These are phyloP conservation scores for Reticulascus tulasneorum DNA, from an alignment of 2,329 filamentous ascomycete species.

Conservation along the genomic window DNA sequence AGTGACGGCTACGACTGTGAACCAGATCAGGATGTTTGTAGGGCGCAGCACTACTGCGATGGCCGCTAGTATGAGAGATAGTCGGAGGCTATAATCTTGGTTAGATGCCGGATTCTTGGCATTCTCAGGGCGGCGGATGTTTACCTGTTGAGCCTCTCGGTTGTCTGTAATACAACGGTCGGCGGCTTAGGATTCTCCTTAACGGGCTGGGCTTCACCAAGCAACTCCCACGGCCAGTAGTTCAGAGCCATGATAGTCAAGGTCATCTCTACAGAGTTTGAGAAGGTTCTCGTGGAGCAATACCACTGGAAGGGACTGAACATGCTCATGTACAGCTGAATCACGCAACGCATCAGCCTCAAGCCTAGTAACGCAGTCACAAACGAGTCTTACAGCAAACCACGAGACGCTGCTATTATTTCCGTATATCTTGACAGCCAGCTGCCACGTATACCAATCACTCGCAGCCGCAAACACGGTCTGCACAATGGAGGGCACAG, in stretches of 20 bases:
- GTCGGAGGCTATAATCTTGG: constrained; percentile 32
- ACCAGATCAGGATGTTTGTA: constrained; percentile 86
- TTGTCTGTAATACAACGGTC: constrained; percentile 20
- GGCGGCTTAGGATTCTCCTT: constrained; percentile 36
- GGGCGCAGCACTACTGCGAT: constrained; percentile 81
- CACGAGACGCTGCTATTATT: constrained; percentile 57
- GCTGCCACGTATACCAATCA: constrained; percentile 85
- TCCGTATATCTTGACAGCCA: constrained; percentile 73
- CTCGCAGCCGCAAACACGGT: constrained; percentile 71
- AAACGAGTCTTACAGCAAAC: constrained; percentile 58
- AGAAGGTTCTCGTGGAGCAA: constrained; percentile 87
- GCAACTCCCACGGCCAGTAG: constrained; percentile 82
- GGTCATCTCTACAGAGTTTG: constrained; percentile 89
- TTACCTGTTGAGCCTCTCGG: constrained; percentile 23
- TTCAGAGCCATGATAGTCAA: constrained; percentile 76
- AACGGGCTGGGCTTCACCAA: constrained; percentile 34
- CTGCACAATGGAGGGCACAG: constrained; percentile 71
- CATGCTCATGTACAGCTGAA: constrained; percentile 65
- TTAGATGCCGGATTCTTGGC: constrained; percentile 8
- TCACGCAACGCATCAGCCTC: neutral
- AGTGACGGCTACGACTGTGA: constrained; percentile 50
- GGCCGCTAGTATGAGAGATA: constrained; percentile 71
- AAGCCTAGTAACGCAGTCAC: constrained; percentile 7
- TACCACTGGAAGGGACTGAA: constrained; percentile 96
- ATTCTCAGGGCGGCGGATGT: neutral